Conservation (phyloP, 148 eudicot species). For the Amaranthus cruentus region DNA sequence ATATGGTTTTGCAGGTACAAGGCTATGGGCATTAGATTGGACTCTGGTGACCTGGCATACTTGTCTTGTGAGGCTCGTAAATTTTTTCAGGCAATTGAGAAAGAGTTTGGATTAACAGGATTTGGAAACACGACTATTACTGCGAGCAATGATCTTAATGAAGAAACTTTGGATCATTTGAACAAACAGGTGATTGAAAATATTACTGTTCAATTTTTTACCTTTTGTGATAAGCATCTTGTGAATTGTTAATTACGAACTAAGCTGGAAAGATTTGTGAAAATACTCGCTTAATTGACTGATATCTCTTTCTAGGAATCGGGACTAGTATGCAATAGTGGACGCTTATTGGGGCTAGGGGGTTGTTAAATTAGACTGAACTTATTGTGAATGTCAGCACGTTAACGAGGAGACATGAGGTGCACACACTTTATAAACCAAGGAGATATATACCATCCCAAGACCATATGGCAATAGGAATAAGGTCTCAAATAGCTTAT, state of each 20-base stretch:
- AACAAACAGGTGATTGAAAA: slow-evolving; percentile 73
- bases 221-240: slow-evolving; percentile 7
- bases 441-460: no score
- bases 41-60: slow-evolving; percentile 97
- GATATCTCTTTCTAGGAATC: not conserved
- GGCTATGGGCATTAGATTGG: slow-evolving; percentile 86
- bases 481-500: no score
- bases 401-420: no score
- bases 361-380: no score
- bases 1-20: slow-evolving; percentile 55
- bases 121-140: slow-evolving; percentile 81
- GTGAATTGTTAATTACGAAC: not conserved
- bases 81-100: slow-evolving; percentile 66
- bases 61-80: slow-evolving; percentile 84
- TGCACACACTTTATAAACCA: no score
- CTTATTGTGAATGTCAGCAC: no score
- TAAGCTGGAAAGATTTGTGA: not conserved
- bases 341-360: no score
- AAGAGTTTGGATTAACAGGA: slow-evolving; percentile 62
- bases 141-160: slow-evolving; percentile 97
- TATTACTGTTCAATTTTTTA: not conserved
- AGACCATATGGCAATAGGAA: no score
- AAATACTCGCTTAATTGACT: not conserved
- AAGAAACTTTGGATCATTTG: slow-evolving; percentile 91
- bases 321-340: not conserved